Evolutionary conservation across 139 green algal species (phyloP).

Genomic region (Haematococcus lacustris): DNA sequence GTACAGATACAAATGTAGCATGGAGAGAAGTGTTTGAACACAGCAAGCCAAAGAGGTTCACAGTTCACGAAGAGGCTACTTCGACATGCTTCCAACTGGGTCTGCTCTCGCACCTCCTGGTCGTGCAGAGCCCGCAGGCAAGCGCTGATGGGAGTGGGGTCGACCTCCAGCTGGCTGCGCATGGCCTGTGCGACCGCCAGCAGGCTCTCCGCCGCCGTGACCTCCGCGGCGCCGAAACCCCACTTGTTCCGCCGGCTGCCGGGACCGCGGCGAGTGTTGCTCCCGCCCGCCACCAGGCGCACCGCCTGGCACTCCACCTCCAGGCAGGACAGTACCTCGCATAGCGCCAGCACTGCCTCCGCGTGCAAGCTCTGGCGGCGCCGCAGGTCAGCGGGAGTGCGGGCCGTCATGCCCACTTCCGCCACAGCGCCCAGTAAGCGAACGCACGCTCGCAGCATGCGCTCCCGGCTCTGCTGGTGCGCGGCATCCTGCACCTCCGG

Average conservation of each 20-base stretch:
- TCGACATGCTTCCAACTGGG: too few relatives aligned
- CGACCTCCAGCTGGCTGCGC: not conserved
- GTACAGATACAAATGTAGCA: too few relatives aligned
- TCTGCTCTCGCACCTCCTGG: too few relatives aligned
- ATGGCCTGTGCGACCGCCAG: not conserved
- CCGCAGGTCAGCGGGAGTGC: not conserved
- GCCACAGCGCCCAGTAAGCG: not conserved
- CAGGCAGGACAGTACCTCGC: not conserved
- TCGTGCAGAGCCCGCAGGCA: not conserved
- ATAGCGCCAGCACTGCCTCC: not conserved
- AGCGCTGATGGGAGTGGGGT: not conserved
- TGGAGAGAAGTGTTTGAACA: too few relatives aligned
- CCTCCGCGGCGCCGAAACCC: not conserved
- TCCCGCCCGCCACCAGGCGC: not conserved
- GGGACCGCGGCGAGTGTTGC: not conserved
- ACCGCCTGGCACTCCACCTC: conserved; percentile 1
- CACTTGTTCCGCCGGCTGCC: not conserved
- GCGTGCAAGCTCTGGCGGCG: not conserved
- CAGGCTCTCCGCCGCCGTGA: not conserved
- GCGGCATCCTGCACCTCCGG: not conserved
- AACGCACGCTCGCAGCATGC: not conserved
- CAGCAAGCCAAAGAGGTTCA: too few relatives aligned
- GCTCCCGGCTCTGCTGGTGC: not conserved
- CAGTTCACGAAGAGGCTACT: too few relatives aligned
- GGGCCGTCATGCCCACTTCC: not conserved